Evolutionary conservation across 2,329 filamentous ascomycete species (phyloP).

Genomic region (Aspergillus ustus): DNA sequence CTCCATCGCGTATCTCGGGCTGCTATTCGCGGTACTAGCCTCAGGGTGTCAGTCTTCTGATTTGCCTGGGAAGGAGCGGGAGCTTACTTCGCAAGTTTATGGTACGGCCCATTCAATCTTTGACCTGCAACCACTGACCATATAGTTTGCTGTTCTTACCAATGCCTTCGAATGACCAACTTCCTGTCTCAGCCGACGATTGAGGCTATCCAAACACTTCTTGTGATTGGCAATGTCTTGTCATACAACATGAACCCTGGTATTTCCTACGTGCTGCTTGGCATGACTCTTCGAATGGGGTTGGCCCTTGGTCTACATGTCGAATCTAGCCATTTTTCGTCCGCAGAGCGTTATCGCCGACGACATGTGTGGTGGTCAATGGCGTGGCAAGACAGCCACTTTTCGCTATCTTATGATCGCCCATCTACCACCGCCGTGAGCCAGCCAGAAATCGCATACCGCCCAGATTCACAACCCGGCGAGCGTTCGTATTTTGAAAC

Average conservation of each 20-base stretch:
- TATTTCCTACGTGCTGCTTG: slow-evolving; percentile 65
- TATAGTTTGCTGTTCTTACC: slow-evolving; percentile 66
- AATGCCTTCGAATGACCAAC: slow-evolving; percentile 67
- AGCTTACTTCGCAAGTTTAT: slow-evolving; percentile 68
- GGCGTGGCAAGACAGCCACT: slow-evolving; percentile 67
- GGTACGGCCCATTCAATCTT: slow-evolving; percentile 40
- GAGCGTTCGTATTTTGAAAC: slow-evolving; percentile 62
- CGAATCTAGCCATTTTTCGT: slow-evolving; percentile 59
- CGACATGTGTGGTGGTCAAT: slow-evolving; percentile 62
- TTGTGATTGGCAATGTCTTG: slow-evolving; percentile 66
- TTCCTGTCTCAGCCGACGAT: slow-evolving; percentile 66
- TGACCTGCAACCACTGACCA: slow-evolving; percentile 30
- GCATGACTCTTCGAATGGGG: slow-evolving; percentile 64
- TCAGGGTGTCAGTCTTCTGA: slow-evolving; percentile 66
- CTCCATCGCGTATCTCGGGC: slow-evolving; percentile 61
- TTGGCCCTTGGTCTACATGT: slow-evolving; percentile 65
- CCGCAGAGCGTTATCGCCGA: slow-evolving; percentile 52
- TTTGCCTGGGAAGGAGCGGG: slow-evolving; percentile 62
- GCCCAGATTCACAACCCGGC: slow-evolving; percentile 52
- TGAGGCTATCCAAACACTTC: slow-evolving; percentile 64
- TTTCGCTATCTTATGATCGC: slow-evolving; percentile 67
- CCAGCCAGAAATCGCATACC: slow-evolving; percentile 56
- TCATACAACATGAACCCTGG: slow-evolving; percentile 69
- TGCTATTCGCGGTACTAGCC: slow-evolving; percentile 66
- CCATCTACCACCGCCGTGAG: slow-evolving; percentile 60